Percentiles rank a stretch among this genome's conserved stretches.
phyloP scores from a whole-genome alignment of 2,329 filamentous ascomycete species.

The Grosmannia serpens region DNA sequence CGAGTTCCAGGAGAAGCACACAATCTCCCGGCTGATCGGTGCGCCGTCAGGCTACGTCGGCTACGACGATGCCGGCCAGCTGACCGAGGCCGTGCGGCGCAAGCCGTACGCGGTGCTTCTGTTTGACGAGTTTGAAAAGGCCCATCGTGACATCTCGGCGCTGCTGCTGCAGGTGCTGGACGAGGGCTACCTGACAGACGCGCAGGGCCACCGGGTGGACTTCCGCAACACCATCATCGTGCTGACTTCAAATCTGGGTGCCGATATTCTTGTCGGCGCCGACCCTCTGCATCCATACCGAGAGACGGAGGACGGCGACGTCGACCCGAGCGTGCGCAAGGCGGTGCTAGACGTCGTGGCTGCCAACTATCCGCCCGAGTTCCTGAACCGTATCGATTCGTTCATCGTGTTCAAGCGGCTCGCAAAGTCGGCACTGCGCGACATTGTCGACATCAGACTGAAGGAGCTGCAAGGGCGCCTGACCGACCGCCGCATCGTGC shows the following conservation, averaged over 20 bases:
- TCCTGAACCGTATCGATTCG: conserved; percentile 91
- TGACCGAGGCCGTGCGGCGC: conserved; percentile 87
- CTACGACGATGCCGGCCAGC: conserved; percentile 90
- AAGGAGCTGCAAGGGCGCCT: conserved; percentile 73
- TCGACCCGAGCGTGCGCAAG: conserved; percentile 60
- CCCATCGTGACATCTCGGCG: conserved; percentile 86
- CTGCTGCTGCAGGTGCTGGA: conserved; percentile 89
- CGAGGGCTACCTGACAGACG: conserved; percentile 90
- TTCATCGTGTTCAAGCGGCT: conserved; percentile 94
- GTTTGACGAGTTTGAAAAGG: conserved; percentile 97
- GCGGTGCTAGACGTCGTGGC: conserved; percentile 85
- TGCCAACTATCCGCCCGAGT: conserved; percentile 70
- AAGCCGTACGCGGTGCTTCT: conserved; percentile 93
- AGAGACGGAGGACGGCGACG: conserved; percentile 51
- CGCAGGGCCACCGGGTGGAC: conserved; percentile 92
- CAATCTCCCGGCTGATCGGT: conserved; percentile 83
- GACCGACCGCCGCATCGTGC: conserved; percentile 70
- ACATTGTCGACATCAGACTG: conserved; percentile 89
- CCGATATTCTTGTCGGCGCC: conserved; percentile 75
- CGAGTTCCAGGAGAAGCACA: conserved; percentile 96
- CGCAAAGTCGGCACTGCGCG: conserved; percentile 63
- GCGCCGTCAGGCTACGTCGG: conserved; percentile 91
- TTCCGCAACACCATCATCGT: conserved; percentile 96
- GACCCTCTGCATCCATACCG: conserved; percentile 54
- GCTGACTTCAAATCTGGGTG: conserved; percentile 88